A percentile compares a stretch with the other conserved stretches of the same genome.
These are phyloP conservation scores for Chionographis japonica DNA, from an alignment of 106 monocot genomes.

Conservation along the genomic window DNA sequence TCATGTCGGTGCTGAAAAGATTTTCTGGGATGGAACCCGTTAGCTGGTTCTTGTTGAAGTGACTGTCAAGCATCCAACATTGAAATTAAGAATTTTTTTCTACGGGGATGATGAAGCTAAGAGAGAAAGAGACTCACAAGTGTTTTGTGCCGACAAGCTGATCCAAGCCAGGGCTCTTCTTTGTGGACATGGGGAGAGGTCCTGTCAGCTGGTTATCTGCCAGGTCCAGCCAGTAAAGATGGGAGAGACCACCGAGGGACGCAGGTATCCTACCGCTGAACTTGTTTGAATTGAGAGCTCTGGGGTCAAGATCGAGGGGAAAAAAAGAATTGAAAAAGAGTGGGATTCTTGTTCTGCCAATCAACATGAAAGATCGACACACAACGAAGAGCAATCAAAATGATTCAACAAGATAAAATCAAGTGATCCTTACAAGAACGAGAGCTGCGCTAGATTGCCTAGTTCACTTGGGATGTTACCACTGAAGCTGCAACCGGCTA, in stretches of 20 bases:
- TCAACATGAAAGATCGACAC: not conserved
- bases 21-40: conserved; percentile 57
- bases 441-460: conserved; percentile 46
- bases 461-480: conserved; percentile 62
- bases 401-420: not conserved
- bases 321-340: not conserved
- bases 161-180: conserved; percentile 54
- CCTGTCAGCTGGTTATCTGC: conserved; percentile 75
- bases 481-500: conserved; percentile 65
- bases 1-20: conserved; percentile 66
- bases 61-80: conserved; percentile 29
- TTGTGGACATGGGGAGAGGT: conserved; percentile 50
- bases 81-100: not conserved
- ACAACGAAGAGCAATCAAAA: not conserved
- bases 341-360: too few species aligned
- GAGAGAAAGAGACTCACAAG: conserved; percentile 45
- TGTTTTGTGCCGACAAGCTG: conserved; percentile 53
- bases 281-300: conserved; percentile 61
- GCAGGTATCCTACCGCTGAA: conserved; percentile 58
- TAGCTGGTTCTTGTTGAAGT: conserved; percentile 79
- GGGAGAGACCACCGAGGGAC: conserved; percentile 44
- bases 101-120: not conserved
- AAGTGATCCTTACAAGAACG: conserved; percentile 43
- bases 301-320: conserved; percentile 5
- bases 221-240: conserved; percentile 63